A percentile compares a stretch with the other conserved stretches of the same genome.
These are phyloP conservation scores for Hanseniaspora lachancei DNA, from an alignment of 805 yeast species.

Conservation along the genomic window DNA sequence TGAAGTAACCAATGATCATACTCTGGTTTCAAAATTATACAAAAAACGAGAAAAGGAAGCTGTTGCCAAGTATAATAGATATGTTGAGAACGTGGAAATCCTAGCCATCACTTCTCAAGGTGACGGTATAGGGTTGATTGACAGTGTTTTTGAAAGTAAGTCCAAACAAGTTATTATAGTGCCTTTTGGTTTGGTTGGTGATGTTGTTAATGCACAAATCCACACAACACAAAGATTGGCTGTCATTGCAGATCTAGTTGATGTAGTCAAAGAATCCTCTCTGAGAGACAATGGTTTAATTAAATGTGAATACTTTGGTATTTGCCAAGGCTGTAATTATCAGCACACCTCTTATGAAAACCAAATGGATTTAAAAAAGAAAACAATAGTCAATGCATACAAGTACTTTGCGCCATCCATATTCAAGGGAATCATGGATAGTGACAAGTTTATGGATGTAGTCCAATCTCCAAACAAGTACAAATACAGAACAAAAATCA, in stretches of 20 bases:
- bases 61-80: constrained; percentile 41
- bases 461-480: constrained; percentile 65
- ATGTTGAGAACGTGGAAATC: constrained; percentile 45
- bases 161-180: constrained; percentile 54
- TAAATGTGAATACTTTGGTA: constrained; percentile 68
- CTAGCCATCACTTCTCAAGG: constrained; percentile 61
- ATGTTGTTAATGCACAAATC: constrained; percentile 52
- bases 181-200: constrained; percentile 86
- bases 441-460: constrained; percentile 55
- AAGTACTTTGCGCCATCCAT: constrained; percentile 52
- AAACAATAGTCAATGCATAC: constrained; percentile 72
- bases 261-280: constrained; percentile 34
- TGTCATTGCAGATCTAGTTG: constrained; percentile 61
- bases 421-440: constrained; percentile 27
- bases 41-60: constrained; percentile 32
- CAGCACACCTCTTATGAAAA: constrained; percentile 62
- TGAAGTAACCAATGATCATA: constrained; percentile 53
- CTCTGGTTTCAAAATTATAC: constrained; percentile 37
- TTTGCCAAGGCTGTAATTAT: constrained; percentile 90
- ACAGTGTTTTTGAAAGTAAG: constrained; percentile 39
- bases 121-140: constrained; percentile 66
- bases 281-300: constrained; percentile 46
- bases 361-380: constrained; percentile 59
- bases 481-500: constrained; percentile 78
- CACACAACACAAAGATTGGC: constrained; percentile 65